A percentile compares a stretch with the other conserved stretches of the same genome.
Evolutionary conservation across 2,329 filamentous ascomycete species (phyloP).

Genomic region (Neurospora crassa): DNA sequence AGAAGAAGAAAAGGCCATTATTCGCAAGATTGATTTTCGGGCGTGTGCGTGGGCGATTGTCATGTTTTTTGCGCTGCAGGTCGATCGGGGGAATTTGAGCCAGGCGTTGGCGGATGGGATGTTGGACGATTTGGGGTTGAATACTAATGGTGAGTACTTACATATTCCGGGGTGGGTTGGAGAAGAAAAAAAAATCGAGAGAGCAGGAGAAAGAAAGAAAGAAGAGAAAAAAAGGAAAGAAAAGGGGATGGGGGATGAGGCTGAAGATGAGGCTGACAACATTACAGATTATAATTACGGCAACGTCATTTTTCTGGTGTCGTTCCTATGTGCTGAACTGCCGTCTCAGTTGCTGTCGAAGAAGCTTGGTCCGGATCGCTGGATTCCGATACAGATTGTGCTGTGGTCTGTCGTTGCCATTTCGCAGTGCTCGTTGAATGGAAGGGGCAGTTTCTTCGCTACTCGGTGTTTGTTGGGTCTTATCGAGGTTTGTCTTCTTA

Average conservation of each 20-base stretch:
- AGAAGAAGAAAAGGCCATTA: constrained; percentile 23
- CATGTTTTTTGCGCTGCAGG: constrained; percentile 53
- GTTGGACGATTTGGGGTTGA: constrained; percentile 39
- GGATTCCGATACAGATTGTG: constrained; percentile 22
- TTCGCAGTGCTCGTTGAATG: constrained; percentile 15
- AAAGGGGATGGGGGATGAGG: background rate
- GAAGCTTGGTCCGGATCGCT: constrained; percentile 26
- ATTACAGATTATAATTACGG: constrained; percentile 36
- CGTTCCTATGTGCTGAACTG: constrained; percentile 45
- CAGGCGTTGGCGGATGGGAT: constrained; percentile 54
- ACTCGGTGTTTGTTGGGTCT: constrained; percentile 19
- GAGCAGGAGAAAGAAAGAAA: too few species aligned
- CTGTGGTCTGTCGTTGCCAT: constrained; percentile 19
- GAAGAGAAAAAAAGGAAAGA: too few species aligned
- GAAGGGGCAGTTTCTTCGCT: constrained; percentile 13
- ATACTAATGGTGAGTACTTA: constrained; percentile 34
- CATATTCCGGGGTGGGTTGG: too few species aligned
- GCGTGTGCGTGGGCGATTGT: constrained; percentile 34
- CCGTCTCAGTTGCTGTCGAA: constrained; percentile 50
- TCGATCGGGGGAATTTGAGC: constrained; percentile 49
- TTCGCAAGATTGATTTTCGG: constrained; percentile 36
- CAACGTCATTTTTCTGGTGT: constrained; percentile 39
- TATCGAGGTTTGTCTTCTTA: constrained; percentile 11
- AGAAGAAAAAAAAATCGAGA: too few species aligned
- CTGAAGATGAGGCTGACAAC: background rate